A percentile compares a stretch with the other conserved stretches of the same genome.
phyloP scores from a whole-genome alignment of 1,284 basidiomycete species.

The Ustanciosporium gigantosporum region DNA sequence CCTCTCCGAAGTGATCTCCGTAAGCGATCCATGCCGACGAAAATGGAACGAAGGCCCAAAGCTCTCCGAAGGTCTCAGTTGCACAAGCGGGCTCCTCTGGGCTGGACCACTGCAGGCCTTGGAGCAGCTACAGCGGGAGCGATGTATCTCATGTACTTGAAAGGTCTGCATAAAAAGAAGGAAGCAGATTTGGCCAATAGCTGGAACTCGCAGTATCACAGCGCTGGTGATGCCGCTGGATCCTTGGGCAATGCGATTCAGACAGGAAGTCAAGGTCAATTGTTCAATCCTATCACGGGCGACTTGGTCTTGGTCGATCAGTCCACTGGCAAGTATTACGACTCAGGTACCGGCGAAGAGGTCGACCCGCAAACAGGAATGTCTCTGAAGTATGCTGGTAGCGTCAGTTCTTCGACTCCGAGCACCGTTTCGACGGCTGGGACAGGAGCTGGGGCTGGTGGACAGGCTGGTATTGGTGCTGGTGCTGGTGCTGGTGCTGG shows the following conservation, averaged over 20 bases:
- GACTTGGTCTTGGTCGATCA: slow-evolving; percentile 18
- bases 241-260: slow-evolving; percentile 23
- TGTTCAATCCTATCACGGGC: slow-evolving; percentile 32
- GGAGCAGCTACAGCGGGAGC: slow-evolving; percentile 1
- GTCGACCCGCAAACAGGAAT: slow-evolving; percentile 26
- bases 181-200: neutral
- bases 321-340: slow-evolving; percentile 15
- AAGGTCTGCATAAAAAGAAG: slow-evolving; percentile 14
- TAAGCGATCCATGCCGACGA: too few species aligned
- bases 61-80: too few species aligned
- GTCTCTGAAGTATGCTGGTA: slow-evolving; percentile 11
- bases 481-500: neutral
- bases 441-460: neutral
- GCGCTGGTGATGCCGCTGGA: slow-evolving; percentile 16
- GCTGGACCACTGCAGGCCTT: neutral
- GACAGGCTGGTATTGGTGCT: neutral
- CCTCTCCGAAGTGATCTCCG: too few species aligned
- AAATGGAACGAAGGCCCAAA: too few species aligned
- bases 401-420: neutral
- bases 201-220: slow-evolving; percentile 13
- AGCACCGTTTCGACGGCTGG: neutral
- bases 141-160: slow-evolving; percentile 8
- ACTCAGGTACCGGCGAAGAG: slow-evolving; percentile 22
- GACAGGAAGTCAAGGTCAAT: slow-evolving; percentile 22
- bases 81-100: neutral